phyloP scores from a whole-genome alignment of 495 filamentous ascomycete genomes.

The Wilcoxina mikolae region DNA sequence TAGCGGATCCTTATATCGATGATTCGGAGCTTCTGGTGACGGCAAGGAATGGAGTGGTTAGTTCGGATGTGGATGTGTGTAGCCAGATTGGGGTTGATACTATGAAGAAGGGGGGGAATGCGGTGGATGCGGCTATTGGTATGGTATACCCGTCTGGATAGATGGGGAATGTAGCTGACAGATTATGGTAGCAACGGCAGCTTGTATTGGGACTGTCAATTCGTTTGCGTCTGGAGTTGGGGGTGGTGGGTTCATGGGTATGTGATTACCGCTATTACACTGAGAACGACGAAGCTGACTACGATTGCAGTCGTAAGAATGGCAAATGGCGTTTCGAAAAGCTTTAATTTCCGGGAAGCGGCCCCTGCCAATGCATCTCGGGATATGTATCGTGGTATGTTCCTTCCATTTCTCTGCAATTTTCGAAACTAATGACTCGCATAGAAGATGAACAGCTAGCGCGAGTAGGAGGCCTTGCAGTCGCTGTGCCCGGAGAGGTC shows the following conservation, averaged over 20 bases:
- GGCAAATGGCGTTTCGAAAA: constrained; percentile 17
- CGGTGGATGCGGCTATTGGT: constrained; percentile 27
- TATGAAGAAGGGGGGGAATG: constrained; percentile 26
- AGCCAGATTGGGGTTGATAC: constrained; percentile 24
- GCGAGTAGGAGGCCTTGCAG: constrained; percentile 19
- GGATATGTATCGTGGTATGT: constrained; percentile 27
- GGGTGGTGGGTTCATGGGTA: constrained; percentile 25
- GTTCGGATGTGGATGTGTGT: constrained; percentile 23
- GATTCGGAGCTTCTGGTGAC: constrained; percentile 16
- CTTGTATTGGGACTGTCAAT: constrained; percentile 25
- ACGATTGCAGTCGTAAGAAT: constrained; percentile 12
- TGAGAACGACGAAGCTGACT: not conserved
- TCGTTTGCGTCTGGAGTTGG: constrained; percentile 25
- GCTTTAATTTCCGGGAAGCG: constrained; percentile 27
- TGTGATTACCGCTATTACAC: not conserved
- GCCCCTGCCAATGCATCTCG: constrained; percentile 17
- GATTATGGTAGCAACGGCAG: constrained; percentile 13
- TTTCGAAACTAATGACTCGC: not conserved
- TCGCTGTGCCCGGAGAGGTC: constrained; percentile 25
- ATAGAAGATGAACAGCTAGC: constrained; percentile 19
- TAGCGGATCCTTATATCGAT: not conserved
- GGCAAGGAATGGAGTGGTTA: constrained; percentile 20
- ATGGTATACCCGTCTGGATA: not conserved
- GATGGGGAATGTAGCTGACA: not conserved
- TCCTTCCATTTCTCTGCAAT: not conserved